Conservation (phyloP, 257 asterid genomes). For the Scutellaria galericulata region DNA sequence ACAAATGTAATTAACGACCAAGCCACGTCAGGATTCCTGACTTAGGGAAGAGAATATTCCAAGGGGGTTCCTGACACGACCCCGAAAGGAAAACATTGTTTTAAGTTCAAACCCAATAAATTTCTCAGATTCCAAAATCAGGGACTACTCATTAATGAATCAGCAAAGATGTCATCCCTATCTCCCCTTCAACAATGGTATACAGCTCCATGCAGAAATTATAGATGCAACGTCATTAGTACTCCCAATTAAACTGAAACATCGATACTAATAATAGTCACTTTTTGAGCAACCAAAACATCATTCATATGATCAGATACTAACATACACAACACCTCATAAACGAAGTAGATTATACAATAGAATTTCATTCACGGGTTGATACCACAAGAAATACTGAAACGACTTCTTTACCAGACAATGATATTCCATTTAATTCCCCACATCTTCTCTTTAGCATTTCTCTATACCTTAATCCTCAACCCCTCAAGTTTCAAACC, state of each 20-base stretch:
- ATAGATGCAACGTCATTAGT: not conserved
- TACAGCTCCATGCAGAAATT: not conserved
- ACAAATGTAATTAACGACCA: not conserved
- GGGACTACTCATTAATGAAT: not conserved
- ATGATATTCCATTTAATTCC: not conserved
- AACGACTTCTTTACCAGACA: too few species aligned
- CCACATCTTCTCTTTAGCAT: not conserved
- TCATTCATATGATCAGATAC: not conserved
- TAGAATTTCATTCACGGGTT: too few species aligned
- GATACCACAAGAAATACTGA: too few species aligned
- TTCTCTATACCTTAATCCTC: slow-evolving; percentile 11
- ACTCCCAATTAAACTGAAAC: not conserved
- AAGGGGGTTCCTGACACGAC: not conserved
- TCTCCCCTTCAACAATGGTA: not conserved
- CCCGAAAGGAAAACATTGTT: not conserved
- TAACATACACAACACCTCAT: not conserved
- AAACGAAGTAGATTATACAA: not conserved
- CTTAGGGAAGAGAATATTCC: not conserved
- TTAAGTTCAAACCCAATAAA: not conserved
- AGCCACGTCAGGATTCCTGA: not conserved
- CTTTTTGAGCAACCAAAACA: slow-evolving; percentile 1
- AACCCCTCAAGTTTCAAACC: not conserved
- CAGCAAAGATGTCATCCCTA: not conserved
- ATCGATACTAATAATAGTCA: not conserved
- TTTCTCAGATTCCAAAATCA: not conserved